Conservation (phyloP, 2,329 filamentous ascomycete genomes). For the Arthrobotrys conoides region DNA sequence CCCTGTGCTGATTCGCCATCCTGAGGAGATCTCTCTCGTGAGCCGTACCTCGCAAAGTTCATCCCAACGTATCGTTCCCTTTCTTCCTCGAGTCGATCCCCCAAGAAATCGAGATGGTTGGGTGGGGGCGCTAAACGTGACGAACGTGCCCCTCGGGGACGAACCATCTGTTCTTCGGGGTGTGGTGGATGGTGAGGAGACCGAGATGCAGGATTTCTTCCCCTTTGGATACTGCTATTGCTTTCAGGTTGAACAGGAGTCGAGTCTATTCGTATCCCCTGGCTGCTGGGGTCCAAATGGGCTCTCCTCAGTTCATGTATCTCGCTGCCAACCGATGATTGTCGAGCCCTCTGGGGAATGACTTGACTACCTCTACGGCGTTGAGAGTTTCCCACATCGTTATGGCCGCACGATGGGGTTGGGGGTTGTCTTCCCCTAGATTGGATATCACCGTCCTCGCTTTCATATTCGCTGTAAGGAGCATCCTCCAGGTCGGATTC, state of each 20-base stretch:
- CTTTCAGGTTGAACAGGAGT: not conserved
- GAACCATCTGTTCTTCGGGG: not conserved
- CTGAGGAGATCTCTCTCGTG: not conserved
- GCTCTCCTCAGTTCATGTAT: not conserved
- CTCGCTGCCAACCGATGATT: not conserved
- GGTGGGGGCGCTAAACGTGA: slow-evolving; percentile 1
- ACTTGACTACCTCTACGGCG: not conserved
- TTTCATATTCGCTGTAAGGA: not conserved
- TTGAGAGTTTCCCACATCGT: not conserved
- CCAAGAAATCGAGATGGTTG: not conserved
- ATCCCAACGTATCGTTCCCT: not conserved
- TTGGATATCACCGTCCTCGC: slow-evolving; percentile 22
- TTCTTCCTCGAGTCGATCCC: not conserved
- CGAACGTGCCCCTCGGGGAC: not conserved
- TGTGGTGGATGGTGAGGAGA: not conserved
- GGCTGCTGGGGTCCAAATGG: not conserved
- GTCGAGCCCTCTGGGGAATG: not conserved
- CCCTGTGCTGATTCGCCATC: not conserved
- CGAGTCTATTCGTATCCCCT: not conserved
- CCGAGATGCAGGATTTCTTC: not conserved
- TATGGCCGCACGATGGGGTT: not conserved
- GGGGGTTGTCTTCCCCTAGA: not conserved
- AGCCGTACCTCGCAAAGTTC: not conserved
- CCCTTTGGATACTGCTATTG: not conserved
- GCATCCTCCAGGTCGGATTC: slow-evolving; percentile 7